Evolutionary conservation across 1,284 basidiomycete genomes (phyloP).

Genomic region (Sanghuangporus weigelae): DNA sequence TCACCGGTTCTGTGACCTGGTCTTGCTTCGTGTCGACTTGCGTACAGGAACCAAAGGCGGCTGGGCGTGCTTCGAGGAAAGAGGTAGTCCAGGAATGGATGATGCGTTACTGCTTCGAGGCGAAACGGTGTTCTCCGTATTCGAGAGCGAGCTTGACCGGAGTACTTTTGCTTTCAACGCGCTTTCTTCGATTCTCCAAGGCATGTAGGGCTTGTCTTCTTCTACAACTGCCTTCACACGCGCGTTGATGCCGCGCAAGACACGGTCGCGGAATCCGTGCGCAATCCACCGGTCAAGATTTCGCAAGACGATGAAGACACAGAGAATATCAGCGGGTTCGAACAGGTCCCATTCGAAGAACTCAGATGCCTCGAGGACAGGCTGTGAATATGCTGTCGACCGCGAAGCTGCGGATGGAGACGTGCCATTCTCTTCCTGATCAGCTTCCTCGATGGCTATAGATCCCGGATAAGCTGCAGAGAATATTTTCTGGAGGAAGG

Average conservation of each 20-base stretch:
- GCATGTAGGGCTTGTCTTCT: constrained; percentile 30
- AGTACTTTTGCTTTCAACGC: constrained; percentile 22
- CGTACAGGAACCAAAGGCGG: neutral
- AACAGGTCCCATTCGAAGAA: constrained; percentile 49
- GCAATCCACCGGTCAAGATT: constrained; percentile 51
- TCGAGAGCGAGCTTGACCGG: constrained; percentile 31
- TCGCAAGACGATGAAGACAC: constrained; percentile 47
- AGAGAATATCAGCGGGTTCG: constrained; percentile 39
- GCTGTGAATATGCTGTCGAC: neutral
- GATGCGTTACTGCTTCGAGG: constrained; percentile 9
- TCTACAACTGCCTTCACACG: constrained; percentile 32
- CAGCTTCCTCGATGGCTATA: constrained; percentile 4
- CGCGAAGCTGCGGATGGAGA: constrained; percentile 2
- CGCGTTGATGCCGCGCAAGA: constrained; percentile 34
- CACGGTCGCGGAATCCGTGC: constrained; percentile 34
- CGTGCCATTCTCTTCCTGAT: constrained; percentile 1
- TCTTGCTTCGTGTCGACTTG: neutral
- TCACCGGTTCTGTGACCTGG: neutral
- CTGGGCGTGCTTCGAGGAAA: neutral
- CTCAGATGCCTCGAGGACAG: constrained; percentile 13
- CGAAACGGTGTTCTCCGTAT: constrained; percentile 20
- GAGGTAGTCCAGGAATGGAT: neutral
- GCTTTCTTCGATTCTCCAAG: constrained; percentile 44
- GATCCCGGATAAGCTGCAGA: constrained; percentile 44
- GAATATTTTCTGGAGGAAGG: constrained; percentile 34